These are phyloP conservation scores for Hypoxylon subgilvum DNA, from an alignment of 495 filamentous ascomycete species.

Conservation along the genomic window DNA sequence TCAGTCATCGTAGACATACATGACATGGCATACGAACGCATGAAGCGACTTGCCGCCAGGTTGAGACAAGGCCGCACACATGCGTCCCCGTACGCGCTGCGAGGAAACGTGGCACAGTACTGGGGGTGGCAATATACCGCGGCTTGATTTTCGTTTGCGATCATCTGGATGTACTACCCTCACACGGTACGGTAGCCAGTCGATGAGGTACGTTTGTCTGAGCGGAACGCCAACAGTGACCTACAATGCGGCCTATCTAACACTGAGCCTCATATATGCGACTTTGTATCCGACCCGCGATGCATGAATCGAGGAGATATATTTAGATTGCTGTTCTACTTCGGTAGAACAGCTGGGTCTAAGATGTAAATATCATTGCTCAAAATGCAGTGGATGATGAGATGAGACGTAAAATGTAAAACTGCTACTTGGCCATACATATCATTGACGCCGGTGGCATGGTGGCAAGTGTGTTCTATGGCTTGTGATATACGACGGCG, in stretches of 20 bases:
- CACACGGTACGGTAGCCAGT: neutral
- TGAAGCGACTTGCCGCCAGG: constrained; percentile 23
- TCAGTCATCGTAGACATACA: neutral
- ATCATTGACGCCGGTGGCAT: neutral
- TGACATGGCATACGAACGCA: neutral
- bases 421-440: too few relatives aligned
- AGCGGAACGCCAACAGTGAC: neutral
- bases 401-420: too few relatives aligned
- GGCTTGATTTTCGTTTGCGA: constrained; percentile 20
- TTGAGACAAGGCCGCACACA: constrained; percentile 34
- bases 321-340: constrained; percentile 20
- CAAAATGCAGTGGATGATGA: too few relatives aligned
- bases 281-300: constrained; percentile 15
- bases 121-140: constrained; percentile 11
- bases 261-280: constrained; percentile 15
- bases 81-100: constrained; percentile 23
- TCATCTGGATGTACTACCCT: constrained; percentile 11
- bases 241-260: constrained; percentile 1
- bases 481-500: constrained; percentile 6
- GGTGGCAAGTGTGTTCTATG: neutral
- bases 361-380: too few relatives aligned
- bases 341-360: too few relatives aligned
- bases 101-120: constrained; percentile 31
- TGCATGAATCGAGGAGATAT: constrained; percentile 30
- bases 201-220: neutral